Conservation (phyloP, 345 rosid species). For the Pseudoturritis turrita region DNA sequence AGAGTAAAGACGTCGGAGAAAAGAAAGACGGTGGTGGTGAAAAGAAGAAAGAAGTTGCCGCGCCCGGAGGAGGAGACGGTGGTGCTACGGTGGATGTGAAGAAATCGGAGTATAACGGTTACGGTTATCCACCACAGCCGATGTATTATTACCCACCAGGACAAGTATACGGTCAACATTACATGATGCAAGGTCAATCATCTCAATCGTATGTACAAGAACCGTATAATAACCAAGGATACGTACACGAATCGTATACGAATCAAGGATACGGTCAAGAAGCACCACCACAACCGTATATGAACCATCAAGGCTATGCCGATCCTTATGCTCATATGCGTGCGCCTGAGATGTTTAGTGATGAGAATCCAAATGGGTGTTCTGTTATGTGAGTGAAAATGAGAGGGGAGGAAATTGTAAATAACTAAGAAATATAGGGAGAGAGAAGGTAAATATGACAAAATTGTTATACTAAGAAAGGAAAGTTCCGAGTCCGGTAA, state of each 20-base stretch:
- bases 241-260: slow-evolving; percentile 24
- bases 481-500: slow-evolving; percentile 29
- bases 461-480: slow-evolving; percentile 7
- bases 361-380: slow-evolving; percentile 89
- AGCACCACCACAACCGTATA: slow-evolving; percentile 4
- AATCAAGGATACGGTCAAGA: slow-evolving; percentile 27
- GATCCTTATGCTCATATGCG: slow-evolving; percentile 35
- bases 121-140: slow-evolving; percentile 35
- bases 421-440: slow-evolving; percentile 23
- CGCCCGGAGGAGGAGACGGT: slow-evolving; percentile 24
- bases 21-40: slow-evolving; percentile 28
- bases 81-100: slow-evolving; percentile 46
- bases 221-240: slow-evolving; percentile 30
- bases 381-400: slow-evolving; percentile 50
- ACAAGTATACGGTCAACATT: slow-evolving; percentile 32
- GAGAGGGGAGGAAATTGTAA: slow-evolving; percentile 20
- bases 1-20: slow-evolving; percentile 14
- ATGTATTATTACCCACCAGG: slow-evolving; percentile 45
- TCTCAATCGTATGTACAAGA: slow-evolving; percentile 33
- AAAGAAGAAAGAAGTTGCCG: slow-evolving; percentile 31
- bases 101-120: slow-evolving; percentile 46
- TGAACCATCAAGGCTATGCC: slow-evolving; percentile 31
- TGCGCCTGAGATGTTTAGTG: slow-evolving; percentile 83
- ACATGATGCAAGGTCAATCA: slow-evolving; percentile 35
- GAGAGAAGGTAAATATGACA: slow-evolving; percentile 25